Percentiles rank a stretch among this genome's conserved stretches.
Evolutionary conservation across 1,139 yeast genomes (phyloP).

Genomic region (Suhomyces chickasaworum): DNA sequence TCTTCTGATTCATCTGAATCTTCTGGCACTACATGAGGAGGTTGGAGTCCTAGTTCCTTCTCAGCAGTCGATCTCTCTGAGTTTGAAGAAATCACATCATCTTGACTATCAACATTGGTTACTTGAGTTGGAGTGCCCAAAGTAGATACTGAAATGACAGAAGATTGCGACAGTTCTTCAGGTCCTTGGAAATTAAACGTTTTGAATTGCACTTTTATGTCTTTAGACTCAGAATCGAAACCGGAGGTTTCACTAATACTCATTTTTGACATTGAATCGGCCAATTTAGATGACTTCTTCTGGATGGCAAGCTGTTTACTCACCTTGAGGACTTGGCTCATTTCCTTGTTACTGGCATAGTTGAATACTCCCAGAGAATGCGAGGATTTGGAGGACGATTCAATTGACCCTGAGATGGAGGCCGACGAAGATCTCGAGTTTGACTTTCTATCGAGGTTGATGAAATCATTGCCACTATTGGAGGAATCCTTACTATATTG

Average conservation of each 20-base stretch:
- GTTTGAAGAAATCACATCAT: not conserved
- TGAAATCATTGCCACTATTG: not conserved
- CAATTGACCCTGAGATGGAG: constrained; percentile 6
- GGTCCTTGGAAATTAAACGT: constrained; percentile 15
- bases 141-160: not conserved
- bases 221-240: constrained; percentile 9
- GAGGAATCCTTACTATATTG: not conserved
- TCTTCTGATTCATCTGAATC: constrained; percentile 11
- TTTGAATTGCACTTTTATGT: constrained; percentile 15
- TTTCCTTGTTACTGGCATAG: constrained; percentile 18
- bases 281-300: constrained; percentile 2
- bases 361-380: constrained; percentile 6
- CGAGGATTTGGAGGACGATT: constrained; percentile 3
- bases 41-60: not conserved
- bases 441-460: not conserved
- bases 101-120: not conserved
- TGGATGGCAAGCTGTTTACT: constrained; percentile 18
- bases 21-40: not conserved
- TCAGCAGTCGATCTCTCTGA: not conserved
- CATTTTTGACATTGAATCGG: constrained; percentile 7
- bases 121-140: not conserved
- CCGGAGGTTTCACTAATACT: constrained; percentile 12
- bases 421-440: constrained; percentile 3
- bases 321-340: constrained; percentile 19
- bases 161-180: not conserved